These are phyloP conservation scores for Fusarium napiforme DNA, from an alignment of 2,329 filamentous ascomycete genomes.

Conservation along the genomic window DNA sequence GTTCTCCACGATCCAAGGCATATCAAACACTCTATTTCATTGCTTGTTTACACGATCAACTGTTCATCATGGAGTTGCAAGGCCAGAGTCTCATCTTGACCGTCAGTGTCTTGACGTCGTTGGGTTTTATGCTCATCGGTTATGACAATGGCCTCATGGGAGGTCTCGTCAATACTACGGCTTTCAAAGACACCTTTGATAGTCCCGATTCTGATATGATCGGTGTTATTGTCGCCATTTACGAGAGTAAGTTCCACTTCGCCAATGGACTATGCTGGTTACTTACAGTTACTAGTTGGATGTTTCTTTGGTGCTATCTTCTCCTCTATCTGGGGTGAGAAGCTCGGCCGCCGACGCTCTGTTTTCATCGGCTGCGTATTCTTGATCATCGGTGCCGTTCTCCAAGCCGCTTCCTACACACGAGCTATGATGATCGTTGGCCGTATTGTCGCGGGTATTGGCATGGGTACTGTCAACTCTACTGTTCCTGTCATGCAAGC, in stretches of 20 bases:
- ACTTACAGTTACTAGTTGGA: conserved; percentile 36
- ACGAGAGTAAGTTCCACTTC: conserved; percentile 45
- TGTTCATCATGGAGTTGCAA: conserved; percentile 25
- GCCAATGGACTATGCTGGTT: no score
- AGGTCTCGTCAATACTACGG: conserved; percentile 52
- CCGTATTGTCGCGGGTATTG: conserved; percentile 59
- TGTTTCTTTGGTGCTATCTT: conserved; percentile 45
- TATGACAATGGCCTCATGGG: conserved; percentile 60
- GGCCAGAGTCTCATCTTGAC: conserved; percentile 54
- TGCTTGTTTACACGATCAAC: background rate
- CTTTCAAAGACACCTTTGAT: conserved; percentile 55
- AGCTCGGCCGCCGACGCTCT: conserved; percentile 55
- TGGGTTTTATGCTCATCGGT: conserved; percentile 61
- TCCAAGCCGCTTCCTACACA: conserved; percentile 57
- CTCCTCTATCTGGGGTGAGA: conserved; percentile 55
- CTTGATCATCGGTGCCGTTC: conserved; percentile 57
- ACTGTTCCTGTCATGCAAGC: conserved; percentile 58
- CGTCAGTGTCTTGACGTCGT: conserved; percentile 56
- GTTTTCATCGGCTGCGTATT: conserved; percentile 56
- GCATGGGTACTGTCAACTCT: conserved; percentile 58
- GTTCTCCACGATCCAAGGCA: background rate
- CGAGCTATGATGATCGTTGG: conserved; percentile 58
- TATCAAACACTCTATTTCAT: background rate
- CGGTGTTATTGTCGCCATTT: conserved; percentile 60
- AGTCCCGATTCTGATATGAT: conserved; percentile 54